These are phyloP conservation scores for Sanguinoderma infundibulare DNA, from an alignment of 1,284 basidiomycete genomes.

Conservation along the genomic window DNA sequence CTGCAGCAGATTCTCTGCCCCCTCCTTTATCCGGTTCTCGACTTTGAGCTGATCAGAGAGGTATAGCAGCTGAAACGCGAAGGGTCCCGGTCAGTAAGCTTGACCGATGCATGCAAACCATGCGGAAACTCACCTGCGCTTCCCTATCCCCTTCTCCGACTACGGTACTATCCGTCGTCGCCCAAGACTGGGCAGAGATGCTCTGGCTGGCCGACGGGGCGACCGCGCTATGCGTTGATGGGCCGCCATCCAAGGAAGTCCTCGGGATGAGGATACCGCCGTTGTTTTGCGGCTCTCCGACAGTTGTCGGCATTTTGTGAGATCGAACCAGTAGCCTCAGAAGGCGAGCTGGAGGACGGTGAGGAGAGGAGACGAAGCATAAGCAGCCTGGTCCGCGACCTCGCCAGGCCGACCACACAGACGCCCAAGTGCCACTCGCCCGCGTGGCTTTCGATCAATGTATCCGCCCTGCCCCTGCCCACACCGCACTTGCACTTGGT, in stretches of 20 bases:
- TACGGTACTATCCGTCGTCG: slow-evolving; percentile 9
- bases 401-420: background rate
- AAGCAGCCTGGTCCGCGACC: background rate
- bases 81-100: slow-evolving; percentile 3
- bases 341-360: background rate
- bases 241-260: slow-evolving; percentile 15
- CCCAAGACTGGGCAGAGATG: slow-evolving; percentile 5
- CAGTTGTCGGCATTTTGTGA: slow-evolving; percentile 12
- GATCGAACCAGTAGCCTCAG: background rate
- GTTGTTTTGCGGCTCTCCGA: slow-evolving; percentile 10
- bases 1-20: slow-evolving; percentile 82
- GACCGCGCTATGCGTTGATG: slow-evolving; percentile 11
- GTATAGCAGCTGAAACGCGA: slow-evolving; percentile 57
- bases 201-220: slow-evolving; percentile 14
- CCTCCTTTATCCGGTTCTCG: slow-evolving; percentile 82
- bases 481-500: background rate
- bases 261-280: slow-evolving; percentile 16
- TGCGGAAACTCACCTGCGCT: slow-evolving; percentile 9
- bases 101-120: too few relatives aligned
- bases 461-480: too few relatives aligned
- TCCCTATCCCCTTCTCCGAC: slow-evolving; percentile 12
- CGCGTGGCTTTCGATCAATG: too few relatives aligned
- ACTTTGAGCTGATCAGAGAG: slow-evolving; percentile 70
- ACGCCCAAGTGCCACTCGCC: too few relatives aligned
- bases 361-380: background rate